phyloP scores from a whole-genome alignment of 441 rosid genomes.

The Corymbia calophylla region DNA sequence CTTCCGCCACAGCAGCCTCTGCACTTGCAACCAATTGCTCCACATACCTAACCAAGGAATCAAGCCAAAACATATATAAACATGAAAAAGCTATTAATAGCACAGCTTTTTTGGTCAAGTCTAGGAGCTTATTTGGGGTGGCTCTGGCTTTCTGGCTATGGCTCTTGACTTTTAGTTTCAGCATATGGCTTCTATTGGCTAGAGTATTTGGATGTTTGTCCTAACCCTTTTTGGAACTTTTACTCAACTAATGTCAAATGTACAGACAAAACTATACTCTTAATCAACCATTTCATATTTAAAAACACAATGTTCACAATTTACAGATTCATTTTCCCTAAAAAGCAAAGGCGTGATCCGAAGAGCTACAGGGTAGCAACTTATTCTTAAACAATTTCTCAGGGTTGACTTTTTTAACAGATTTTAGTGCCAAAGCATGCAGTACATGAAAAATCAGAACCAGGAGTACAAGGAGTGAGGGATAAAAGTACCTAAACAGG shows the following conservation, averaged over 20 bases:
- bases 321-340: background rate
- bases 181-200: background rate
- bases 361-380: background rate
- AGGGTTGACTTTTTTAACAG: background rate
- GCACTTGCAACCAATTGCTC: slow-evolving; percentile 94
- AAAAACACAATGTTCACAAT: background rate
- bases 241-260: background rate
- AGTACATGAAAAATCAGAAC: background rate
- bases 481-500: background rate
- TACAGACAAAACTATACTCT: background rate
- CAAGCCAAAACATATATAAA: background rate
- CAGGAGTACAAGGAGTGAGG: background rate
- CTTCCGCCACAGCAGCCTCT: slow-evolving; percentile 98
- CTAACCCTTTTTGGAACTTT: background rate
- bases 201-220: background rate
- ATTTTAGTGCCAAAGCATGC: background rate
- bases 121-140: background rate
- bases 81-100: background rate
- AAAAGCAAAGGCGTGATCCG: background rate
- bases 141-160: background rate
- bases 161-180: background rate
- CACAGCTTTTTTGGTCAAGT: background rate
- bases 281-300: background rate
- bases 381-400: background rate
- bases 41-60: slow-evolving; percentile 49